Evolutionary conservation across 1,284 basidiomycete species (phyloP), one percentile per base, ranked within the genome.

Genomic region (Irpex rosettiformis): DNA sequence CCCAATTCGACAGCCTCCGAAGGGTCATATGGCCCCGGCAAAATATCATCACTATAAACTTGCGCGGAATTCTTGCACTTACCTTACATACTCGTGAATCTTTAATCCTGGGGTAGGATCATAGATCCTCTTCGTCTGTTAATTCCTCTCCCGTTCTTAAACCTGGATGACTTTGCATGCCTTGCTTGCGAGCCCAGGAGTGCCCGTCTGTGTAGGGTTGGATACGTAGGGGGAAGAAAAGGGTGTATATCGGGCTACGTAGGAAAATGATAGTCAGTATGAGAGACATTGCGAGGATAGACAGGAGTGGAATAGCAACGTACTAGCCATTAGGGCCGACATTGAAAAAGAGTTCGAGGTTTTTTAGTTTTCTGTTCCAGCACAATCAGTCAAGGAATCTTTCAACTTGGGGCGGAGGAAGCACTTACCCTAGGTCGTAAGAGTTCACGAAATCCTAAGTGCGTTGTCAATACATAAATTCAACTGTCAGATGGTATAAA

Each of bases 331-430:
- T 80, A 13, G 79, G 75, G 10, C 93, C 92, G 30, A 96, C 67
- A 66, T 98, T 97, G 77, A 98, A 98, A 71, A 97, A 97, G 27
- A 94, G 70, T 63, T 85, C 72, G 4, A 98, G 73, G 69, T 99
- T 98, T 61, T 80, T 79, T 55, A 72, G 69, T 66, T 73, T 77
- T 16, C 85, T 87, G 60, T 16, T 42, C 16, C 2, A 3, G n/a
- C n/a, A n/a, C n/a, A n/a, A n/a, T n/a, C n/a, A n/a, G n/a, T n/a
- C n/a, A n/a, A n/a, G n/a, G n/a, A n/a, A n/a, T n/a, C n/a, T n/a
- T n/a, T 27, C 16, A 51, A n/a, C 7, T 25, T 28, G 27, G 6
- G 3, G n/a, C 25, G 10, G 24, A 13, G 43, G 8, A 6, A 13
- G 21, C 43, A 72, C 79, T 61, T 70, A 84, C 77, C 96, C 96